phyloP scores from a whole-genome alignment of 495 filamentous ascomycete genomes.

The Aspergillus saccharolyticus region DNA sequence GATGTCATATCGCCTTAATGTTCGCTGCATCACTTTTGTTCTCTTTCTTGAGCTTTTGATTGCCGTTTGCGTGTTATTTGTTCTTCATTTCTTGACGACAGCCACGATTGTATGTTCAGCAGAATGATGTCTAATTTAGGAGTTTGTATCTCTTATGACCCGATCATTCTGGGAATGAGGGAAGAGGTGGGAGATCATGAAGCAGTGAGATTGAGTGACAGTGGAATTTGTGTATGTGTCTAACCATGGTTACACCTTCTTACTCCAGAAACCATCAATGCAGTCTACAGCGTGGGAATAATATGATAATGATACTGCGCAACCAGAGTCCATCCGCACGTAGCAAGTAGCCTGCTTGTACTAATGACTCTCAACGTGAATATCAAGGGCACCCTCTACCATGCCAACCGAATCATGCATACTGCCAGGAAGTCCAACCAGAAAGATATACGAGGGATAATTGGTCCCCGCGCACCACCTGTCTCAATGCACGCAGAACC shows the following conservation, averaged over 20 bases:
- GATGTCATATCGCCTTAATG: neutral
- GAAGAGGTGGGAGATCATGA: neutral
- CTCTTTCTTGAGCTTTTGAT: conserved; percentile 15
- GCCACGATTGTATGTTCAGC: conserved; percentile 11
- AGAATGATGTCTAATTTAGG: conserved; percentile 17
- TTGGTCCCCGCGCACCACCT: neutral
- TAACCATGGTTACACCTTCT: conserved; percentile 11
- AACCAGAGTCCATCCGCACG: neutral
- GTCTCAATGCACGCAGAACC: neutral
- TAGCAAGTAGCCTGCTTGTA: neutral
- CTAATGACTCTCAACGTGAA: neutral
- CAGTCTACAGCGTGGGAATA: conserved; percentile 9
- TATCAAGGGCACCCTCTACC: too few species aligned
- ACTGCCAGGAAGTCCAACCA: neutral
- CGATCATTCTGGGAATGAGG: neutral
- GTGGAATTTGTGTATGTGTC: conserved; percentile 22
- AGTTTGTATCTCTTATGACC: conserved; percentile 14
- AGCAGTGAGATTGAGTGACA: conserved; percentile 4
- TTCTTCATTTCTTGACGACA: conserved; percentile 23
- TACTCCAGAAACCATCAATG: conserved; percentile 2
- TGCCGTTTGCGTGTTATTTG: conserved; percentile 18
- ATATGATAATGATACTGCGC: neutral
- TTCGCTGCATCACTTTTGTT: conserved; percentile 11
- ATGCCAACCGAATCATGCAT: too few species aligned
- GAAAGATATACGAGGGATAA: neutral